Conservation (phyloP, 2,329 filamentous ascomycete species). For the Stagonosporopsis vannaccii region DNA sequence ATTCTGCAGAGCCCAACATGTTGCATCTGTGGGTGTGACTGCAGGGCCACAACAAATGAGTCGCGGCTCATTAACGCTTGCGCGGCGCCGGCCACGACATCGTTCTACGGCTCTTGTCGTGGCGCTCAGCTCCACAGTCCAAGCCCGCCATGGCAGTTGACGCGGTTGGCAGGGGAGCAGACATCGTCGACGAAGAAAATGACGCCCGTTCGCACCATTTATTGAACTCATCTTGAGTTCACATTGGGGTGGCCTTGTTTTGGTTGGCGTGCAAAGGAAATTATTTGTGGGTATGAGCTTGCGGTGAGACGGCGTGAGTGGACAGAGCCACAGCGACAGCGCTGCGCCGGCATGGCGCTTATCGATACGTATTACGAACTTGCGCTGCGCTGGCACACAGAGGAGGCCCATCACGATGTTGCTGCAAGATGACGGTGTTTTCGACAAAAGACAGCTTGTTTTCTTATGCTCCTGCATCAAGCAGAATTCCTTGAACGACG, state of each 20-base stretch:
- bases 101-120: slow-evolving; percentile 7
- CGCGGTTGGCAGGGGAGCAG: slow-evolving; percentile 22
- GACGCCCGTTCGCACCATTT: slow-evolving; percentile 29
- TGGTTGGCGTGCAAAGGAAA: slow-evolving; percentile 37
- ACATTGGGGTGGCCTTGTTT: slow-evolving; percentile 21
- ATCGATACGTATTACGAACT: slow-evolving; percentile 24
- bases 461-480: slow-evolving; percentile 10
- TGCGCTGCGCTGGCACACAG: slow-evolving; percentile 17
- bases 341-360: slow-evolving; percentile 24
- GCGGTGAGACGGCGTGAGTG: slow-evolving; percentile 14
- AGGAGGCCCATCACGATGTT: slow-evolving; percentile 1
- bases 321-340: slow-evolving; percentile 26
- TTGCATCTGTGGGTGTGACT: not conserved
- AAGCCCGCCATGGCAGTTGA: slow-evolving; percentile 19
- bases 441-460: not conserved
- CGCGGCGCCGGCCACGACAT: slow-evolving; percentile 20
- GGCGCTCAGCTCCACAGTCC: slow-evolving; percentile 19
- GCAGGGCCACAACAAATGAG: slow-evolving; percentile 6
- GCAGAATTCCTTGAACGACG: slow-evolving; percentile 1
- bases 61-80: slow-evolving; percentile 6
- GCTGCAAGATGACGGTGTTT: slow-evolving; percentile 11
- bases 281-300: slow-evolving; percentile 36
- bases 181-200: slow-evolving; percentile 18
- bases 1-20: slow-evolving; percentile 10
- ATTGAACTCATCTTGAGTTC: slow-evolving; percentile 35